These are phyloP conservation scores for Ophiocordyceps unilateralis DNA, from an alignment of 2,329 filamentous ascomycete genomes.

Conservation along the genomic window DNA sequence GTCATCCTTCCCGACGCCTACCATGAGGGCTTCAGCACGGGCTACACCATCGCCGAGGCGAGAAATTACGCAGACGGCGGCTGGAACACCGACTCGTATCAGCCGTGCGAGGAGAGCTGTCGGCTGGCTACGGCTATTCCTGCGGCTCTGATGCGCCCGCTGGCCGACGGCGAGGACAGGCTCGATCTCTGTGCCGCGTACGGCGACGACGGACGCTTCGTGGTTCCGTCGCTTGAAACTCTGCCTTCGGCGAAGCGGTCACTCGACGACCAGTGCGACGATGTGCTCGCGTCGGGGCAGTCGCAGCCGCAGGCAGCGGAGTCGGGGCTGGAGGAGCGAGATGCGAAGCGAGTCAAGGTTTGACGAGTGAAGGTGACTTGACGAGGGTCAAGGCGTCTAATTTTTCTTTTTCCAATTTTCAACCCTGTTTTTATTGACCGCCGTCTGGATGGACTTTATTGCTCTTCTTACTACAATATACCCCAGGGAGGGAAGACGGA, in stretches of 20 bases:
- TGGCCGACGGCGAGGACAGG: conserved; percentile 14
- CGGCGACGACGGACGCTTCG: conserved; percentile 3
- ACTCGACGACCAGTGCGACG: no score
- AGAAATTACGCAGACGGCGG: conserved; percentile 20
- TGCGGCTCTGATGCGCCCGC: conserved; percentile 14
- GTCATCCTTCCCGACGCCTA: conserved; percentile 22
- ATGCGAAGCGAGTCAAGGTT: conserved; percentile 2
- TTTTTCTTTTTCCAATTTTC: no score
- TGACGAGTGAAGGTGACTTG: neutral
- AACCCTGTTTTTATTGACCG: no score
- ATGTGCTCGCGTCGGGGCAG: no score
- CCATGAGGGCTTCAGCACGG: conserved; percentile 23
- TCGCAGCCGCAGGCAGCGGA: no score
- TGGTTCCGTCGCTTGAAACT: neutral
- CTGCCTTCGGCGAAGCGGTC: no score
- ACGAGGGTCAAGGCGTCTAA: no score
- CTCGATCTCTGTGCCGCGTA: conserved; percentile 17
- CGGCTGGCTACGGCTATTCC: conserved; percentile 19
- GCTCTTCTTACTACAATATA: no score
- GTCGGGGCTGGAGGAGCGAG: neutral
- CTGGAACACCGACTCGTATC: conserved; percentile 19
- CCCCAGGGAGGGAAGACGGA: no score
- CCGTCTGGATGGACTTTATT: no score
- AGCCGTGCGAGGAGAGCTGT: conserved; percentile 16
- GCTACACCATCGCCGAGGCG: conserved; percentile 21